These are phyloP conservation scores for Williopsis jadinii DNA, from an alignment of 1,139 yeast species.

Conservation along the genomic window DNA sequence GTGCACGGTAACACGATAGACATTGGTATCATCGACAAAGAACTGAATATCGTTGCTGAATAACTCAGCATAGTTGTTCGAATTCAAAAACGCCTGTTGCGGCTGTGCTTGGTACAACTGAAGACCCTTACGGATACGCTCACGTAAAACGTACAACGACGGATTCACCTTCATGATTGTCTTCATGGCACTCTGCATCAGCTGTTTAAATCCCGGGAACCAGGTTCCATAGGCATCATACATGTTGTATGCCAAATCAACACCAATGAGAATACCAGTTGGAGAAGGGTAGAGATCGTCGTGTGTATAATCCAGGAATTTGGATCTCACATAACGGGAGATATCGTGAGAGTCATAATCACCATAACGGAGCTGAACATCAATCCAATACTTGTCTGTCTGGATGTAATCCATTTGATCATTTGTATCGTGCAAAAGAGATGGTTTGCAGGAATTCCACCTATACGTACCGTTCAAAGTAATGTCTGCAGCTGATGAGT, in stretches of 20 bases:
- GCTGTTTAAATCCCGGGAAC: constrained; percentile 91
- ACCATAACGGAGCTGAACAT: constrained; percentile 91
- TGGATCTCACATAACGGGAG: constrained; percentile 88
- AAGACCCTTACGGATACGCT: constrained; percentile 87
- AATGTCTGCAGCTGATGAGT: constrained; percentile 90
- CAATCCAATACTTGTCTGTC: constrained; percentile 85
- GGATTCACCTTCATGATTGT: constrained; percentile 96
- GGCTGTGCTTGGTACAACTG: constrained; percentile 93
- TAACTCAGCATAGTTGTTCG: constrained; percentile 84
- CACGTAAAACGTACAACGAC: constrained; percentile 84
- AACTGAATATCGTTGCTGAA: constrained; percentile 79
- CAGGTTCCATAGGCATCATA: constrained; percentile 96
- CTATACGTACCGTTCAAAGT: constrained; percentile 67
- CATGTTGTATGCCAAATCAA: constrained; percentile 93
- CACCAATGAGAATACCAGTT: constrained; percentile 84
- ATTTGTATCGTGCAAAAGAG: constrained; percentile 58
- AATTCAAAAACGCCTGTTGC: constrained; percentile 84
- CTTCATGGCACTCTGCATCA: constrained; percentile 86
- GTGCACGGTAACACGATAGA: constrained; percentile 89
- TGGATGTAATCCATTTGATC: constrained; percentile 44
- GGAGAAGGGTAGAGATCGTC: constrained; percentile 91
- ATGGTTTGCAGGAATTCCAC: constrained; percentile 85
- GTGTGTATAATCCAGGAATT: constrained; percentile 85
- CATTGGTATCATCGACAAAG: constrained; percentile 89
- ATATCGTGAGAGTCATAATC: constrained; percentile 98